Conservation (phyloP, 257 asterid species). For the Rauvolfia tetraphylla region DNA sequence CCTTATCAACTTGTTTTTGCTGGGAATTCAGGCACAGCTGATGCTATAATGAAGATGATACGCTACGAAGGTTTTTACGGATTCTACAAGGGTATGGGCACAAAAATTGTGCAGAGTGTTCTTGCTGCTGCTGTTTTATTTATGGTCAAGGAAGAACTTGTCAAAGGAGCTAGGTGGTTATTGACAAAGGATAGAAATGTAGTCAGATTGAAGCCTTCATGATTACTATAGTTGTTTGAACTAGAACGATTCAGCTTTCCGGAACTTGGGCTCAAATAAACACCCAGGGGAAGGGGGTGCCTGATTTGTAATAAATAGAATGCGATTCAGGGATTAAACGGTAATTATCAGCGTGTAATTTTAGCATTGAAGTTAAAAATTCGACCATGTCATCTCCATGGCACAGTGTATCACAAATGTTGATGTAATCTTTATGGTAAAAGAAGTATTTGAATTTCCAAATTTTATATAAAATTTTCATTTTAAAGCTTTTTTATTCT, state of each 20-base stretch:
- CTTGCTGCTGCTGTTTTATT: slow-evolving; percentile 95
- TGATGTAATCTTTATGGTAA: neutral
- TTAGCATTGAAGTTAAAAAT: neutral
- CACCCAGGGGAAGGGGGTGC: neutral
- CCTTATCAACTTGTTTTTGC: neutral
- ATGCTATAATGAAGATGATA: slow-evolving; percentile 85
- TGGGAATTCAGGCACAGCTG: slow-evolving; percentile 65
- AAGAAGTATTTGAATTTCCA: too few species aligned
- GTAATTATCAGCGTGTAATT: neutral
- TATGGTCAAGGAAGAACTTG: slow-evolving; percentile 98
- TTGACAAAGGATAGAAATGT: slow-evolving; percentile 37
- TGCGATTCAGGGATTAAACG: neutral
- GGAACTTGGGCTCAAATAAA: neutral
- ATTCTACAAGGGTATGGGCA: slow-evolving; percentile 89
- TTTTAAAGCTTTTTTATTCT: too few species aligned
- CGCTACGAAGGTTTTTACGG: slow-evolving; percentile 75
- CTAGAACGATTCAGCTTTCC: neutral
- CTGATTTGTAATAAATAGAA: neutral
- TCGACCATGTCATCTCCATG: neutral
- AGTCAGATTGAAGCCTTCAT: slow-evolving; percentile 28
- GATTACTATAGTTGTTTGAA: neutral
- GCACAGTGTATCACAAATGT: neutral
- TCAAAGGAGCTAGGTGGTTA: slow-evolving; percentile 74
- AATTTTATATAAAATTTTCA: too few species aligned
- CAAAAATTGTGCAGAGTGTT: slow-evolving; percentile 90